A percentile compares a stretch with the other conserved stretches of the same genome.
These are phyloP conservation scores for Tricholoma sp. DNA, from an alignment of 768 basidiomycete genomes.

Conservation along the genomic window DNA sequence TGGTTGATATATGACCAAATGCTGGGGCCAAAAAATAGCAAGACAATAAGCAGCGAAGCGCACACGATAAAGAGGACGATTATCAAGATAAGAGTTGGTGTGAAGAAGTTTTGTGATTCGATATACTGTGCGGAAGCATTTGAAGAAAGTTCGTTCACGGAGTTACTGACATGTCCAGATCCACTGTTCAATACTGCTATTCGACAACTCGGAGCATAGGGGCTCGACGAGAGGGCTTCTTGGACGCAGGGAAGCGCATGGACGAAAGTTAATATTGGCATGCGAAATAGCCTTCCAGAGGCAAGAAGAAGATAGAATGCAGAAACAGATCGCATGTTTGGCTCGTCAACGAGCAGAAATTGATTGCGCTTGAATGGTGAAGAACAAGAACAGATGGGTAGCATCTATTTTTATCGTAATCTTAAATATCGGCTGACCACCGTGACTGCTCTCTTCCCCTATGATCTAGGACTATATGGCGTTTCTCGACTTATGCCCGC, in stretches of 20 bases:
- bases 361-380: background rate
- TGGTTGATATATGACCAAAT: constrained; percentile 4
- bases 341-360: background rate
- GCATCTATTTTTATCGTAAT: background rate
- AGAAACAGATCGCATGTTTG: constrained; percentile 2
- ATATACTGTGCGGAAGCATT: background rate
- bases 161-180: background rate
- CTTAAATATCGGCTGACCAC: background rate
- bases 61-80: constrained; percentile 14
- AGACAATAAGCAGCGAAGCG: constrained; percentile 10
- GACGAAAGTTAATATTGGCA: background rate
- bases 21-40: constrained; percentile 14
- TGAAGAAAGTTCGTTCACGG: background rate
- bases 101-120: constrained; percentile 2
- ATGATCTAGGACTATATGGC: no score
- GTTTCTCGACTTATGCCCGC: no score
- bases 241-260: constrained; percentile 1
- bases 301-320: constrained; percentile 1
- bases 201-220: background rate
- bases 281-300: constrained; percentile 4
- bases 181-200: background rate
- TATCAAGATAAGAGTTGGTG: constrained; percentile 14
- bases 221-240: background rate
- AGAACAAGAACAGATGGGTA: background rate
- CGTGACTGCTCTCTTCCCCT: background rate